Conservation (phyloP, 257 asterid genomes). For the Solanum sparsipilum region DNA sequence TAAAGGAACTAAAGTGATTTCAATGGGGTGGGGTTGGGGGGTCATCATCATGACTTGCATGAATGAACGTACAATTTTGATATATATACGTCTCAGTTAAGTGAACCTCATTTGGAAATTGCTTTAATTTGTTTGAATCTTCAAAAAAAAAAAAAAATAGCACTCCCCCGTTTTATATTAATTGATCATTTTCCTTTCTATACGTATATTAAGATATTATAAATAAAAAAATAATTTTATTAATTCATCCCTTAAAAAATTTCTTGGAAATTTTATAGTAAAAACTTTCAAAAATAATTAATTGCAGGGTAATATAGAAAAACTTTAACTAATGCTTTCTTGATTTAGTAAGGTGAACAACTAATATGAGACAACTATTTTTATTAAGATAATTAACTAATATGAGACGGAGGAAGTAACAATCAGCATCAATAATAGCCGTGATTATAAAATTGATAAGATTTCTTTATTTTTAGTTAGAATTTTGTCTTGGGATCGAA, state of each 20-base stretch:
- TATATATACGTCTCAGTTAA: neutral
- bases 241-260: fast-evolving
- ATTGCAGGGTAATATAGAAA: neutral
- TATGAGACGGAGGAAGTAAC: too few relatives aligned
- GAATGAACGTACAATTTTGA: neutral
- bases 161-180: neutral
- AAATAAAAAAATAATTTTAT: too few relatives aligned
- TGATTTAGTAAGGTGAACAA: too few relatives aligned
- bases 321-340: neutral
- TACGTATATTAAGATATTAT: too few relatives aligned
- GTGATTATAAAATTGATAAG: neutral
- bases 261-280: too few relatives aligned
- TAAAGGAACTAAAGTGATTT: neutral
- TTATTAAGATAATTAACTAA: too few relatives aligned
- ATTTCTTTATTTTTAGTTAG: neutral
- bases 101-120: neutral
- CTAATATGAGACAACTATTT: too few relatives aligned
- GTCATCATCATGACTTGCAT: neutral
- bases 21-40: neutral
- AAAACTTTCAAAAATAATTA: too few relatives aligned
- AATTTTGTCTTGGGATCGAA: neutral
- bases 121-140: neutral
- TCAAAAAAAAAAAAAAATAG: neutral
- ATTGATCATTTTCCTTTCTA: too few relatives aligned
- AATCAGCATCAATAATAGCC: neutral